Evolutionary conservation across 192 early-diverging fungal species (phyloP).

Genomic region (Linnemannia zychae): DNA sequence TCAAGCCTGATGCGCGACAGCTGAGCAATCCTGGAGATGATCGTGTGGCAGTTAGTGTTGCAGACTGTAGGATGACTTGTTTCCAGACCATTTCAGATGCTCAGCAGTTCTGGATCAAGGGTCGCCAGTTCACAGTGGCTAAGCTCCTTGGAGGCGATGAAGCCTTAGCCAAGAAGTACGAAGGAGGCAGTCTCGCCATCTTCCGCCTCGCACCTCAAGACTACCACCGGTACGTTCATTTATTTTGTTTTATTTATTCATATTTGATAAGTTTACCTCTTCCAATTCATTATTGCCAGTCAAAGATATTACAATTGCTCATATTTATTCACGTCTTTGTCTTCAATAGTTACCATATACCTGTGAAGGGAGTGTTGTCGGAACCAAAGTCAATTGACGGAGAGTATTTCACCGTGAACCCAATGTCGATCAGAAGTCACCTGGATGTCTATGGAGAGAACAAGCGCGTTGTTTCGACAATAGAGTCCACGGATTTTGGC

Average conservation of each 20-base stretch:
- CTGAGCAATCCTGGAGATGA: constrained; percentile 63
- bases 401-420: constrained; percentile 89
- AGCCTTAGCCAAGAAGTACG: constrained; percentile 61
- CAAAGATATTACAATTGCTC: no score
- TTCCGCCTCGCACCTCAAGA: constrained; percentile 89
- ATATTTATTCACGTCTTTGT: not conserved
- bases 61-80: constrained; percentile 80
- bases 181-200: constrained; percentile 76
- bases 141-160: constrained; percentile 70
- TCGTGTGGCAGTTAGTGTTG: constrained; percentile 74
- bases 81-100: constrained; percentile 76
- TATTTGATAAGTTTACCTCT: not conserved
- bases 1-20: constrained; percentile 75
- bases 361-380: constrained; percentile 75
- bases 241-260: no score
- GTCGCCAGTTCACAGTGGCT: constrained; percentile 75
- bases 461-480: constrained; percentile 72
- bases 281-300: not conserved
- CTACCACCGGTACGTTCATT: constrained; percentile 72
- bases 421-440: constrained; percentile 78
- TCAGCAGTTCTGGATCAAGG: constrained; percentile 85
- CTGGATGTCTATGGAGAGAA: constrained; percentile 89
- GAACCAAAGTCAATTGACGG: constrained; percentile 70
- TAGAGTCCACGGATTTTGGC: constrained; percentile 78
- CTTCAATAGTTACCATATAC: constrained; percentile 72